Base-by-base conservation (phyloP, 2,329 filamentous ascomycete genomes). In the Acrocalymma vagum region DNA sequence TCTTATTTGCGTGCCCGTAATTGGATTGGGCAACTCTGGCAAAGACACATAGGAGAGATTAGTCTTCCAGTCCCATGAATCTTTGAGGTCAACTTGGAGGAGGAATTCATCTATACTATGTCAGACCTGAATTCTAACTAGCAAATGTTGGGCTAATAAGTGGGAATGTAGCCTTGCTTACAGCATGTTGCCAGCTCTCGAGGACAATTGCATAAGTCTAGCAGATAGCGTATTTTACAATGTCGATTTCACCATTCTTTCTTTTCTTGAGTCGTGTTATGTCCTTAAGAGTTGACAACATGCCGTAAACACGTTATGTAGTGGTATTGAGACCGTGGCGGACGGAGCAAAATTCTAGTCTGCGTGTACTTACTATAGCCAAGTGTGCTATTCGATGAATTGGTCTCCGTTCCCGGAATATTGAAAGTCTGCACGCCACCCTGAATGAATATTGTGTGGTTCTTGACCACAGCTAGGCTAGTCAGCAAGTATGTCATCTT, bases 11-110 rank as follows among this genome's bases (percentile, higher is more conserved):
- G 43, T 40, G 11, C 46, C 51, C 6, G 48, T 58, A 6, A 22
- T 42, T 4, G 48, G 48, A 23, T 51, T 58, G 3, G 36, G 32
- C 9, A 32, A 37, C 6, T 36, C 22, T 13, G 51, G 46, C 9
- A 49, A 39, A n/a, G 46, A 33, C 3, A 42, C 39, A 36, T 40
- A 45, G n/a, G 38, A 44, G 9, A 55, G 44, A 23, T 53, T 50
- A 3, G 37, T 43, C 37, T 49, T 46, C 53, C 53, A 55, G 29
- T 58, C 51, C 53, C 49, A 58, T 9, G 48, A 51, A 13, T 48
- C 25, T 15, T 17, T 41, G 9, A 53, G 32, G 24, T 48, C 38
- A 5, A 53, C 29, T 42, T 51, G 30, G 6, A 53, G 35, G 13
- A 57, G 36, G 15, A 48, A 48, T 7, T 38, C 36, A 35, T 53